Conservation (phyloP, 106 monocot species). For the Agapanthus africanus region DNA sequence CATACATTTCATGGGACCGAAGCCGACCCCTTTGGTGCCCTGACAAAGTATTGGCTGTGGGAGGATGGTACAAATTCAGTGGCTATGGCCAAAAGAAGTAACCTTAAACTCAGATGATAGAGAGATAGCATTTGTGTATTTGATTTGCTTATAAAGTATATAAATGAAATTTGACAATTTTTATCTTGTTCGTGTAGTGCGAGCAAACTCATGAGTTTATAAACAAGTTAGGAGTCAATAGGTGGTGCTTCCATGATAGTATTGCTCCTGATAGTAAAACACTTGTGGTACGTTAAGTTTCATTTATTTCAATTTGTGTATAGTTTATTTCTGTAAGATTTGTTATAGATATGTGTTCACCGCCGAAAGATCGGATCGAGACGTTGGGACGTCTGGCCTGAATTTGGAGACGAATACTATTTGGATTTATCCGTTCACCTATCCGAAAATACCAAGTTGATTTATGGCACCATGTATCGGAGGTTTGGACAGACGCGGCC, state of each 20-base stretch:
- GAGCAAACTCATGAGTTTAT: constrained; percentile 86
- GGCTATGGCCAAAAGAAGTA: constrained; percentile 93
- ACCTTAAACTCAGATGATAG: constrained; percentile 5
- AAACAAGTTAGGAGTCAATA: constrained; percentile 75
- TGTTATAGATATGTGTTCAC: neutral
- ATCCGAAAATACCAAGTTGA: too few species aligned
- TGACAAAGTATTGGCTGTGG: constrained; percentile 93
- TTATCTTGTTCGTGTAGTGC: constrained; percentile 58
- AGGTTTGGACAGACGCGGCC: too few species aligned
- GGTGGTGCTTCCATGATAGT: constrained; percentile 94
- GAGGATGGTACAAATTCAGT: constrained; percentile 94
- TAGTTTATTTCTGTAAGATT: neutral
- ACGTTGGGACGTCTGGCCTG: too few species aligned
- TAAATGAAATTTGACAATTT: neutral
- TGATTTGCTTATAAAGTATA: neutral
- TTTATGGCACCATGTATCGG: too few species aligned
- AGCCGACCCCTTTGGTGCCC: constrained; percentile 85
- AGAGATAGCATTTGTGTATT: neutral
- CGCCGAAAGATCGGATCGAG: too few species aligned
- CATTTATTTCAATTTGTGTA: neutral
- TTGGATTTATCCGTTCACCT: too few species aligned
- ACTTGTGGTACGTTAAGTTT: constrained; percentile 37
- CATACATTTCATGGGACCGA: constrained; percentile 94
- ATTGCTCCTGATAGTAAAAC: constrained; percentile 91
- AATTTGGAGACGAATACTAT: too few species aligned